Evolutionary conservation across 805 yeast genomes (phyloP).

Genomic region (Sungouiella thailandica): DNA sequence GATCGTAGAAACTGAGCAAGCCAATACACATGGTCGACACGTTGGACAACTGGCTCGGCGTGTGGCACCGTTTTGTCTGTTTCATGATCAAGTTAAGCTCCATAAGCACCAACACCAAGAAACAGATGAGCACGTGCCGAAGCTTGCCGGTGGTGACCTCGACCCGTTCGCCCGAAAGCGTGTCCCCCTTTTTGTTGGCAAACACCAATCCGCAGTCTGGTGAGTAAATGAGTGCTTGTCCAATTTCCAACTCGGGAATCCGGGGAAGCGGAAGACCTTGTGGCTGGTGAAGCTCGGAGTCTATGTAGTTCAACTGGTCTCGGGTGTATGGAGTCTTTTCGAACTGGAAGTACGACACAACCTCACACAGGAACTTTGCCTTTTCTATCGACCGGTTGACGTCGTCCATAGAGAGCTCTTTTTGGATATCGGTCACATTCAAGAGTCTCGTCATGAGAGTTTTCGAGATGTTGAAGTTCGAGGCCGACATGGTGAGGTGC

Average conservation of each 20-base stretch:
- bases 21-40: conserved; percentile 53
- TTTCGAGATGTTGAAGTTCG: conserved; percentile 42
- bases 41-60: conserved; percentile 76
- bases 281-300: conserved; percentile 68
- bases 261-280: conserved; percentile 68
- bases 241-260: conserved; percentile 53
- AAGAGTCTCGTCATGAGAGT: conserved; percentile 39
- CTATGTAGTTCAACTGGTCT: conserved; percentile 56
- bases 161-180: conserved; percentile 49
- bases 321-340: conserved; percentile 52
- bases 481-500: conserved; percentile 43
- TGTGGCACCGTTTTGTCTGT: conserved; percentile 67
- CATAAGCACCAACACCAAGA: conserved; percentile 36
- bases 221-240: conserved; percentile 63
- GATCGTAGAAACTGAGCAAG: conserved; percentile 68
- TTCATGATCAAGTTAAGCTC: conserved; percentile 57
- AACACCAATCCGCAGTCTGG: conserved; percentile 81
- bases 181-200: conserved; percentile 12
- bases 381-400: conserved; percentile 31
- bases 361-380: conserved; percentile 58
- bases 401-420: conserved; percentile 34
- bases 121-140: conserved; percentile 42
- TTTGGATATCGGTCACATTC: conserved; percentile 37
- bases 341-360: conserved; percentile 61
- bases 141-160: conserved; percentile 40